A percentile compares a stretch with the other conserved stretches of the same genome.
These are phyloP conservation scores for Calocera cornea DNA, from an alignment of 768 basidiomycete species.

Conservation along the genomic window DNA sequence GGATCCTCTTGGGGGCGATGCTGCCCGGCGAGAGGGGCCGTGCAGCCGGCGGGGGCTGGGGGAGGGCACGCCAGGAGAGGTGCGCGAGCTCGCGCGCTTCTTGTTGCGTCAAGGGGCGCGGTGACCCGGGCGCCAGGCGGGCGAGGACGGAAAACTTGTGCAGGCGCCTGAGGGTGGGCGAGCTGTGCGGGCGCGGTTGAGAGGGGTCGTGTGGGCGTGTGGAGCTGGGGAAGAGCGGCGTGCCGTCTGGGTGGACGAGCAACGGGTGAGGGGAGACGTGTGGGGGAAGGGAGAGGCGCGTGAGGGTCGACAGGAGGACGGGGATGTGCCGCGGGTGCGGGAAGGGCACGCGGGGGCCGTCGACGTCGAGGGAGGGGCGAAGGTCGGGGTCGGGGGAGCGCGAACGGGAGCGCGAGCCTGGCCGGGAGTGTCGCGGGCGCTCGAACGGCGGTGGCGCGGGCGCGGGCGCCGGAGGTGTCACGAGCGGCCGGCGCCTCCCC, in stretches of 20 bases:
- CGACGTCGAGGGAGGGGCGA: background rate
- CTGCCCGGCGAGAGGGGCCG: background rate
- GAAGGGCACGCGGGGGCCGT: background rate
- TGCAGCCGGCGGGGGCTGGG: background rate
- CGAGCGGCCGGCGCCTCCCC: background rate
- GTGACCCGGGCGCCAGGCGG: background rate
- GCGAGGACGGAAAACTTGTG: background rate
- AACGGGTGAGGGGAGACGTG: constrained; percentile 8
- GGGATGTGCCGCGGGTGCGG: background rate
- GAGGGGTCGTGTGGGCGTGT: constrained; percentile 18
- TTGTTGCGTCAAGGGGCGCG: background rate
- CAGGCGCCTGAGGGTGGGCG: background rate
- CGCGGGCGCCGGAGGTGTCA: background rate
- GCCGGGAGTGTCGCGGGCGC: background rate
- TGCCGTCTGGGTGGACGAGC: constrained; percentile 10
- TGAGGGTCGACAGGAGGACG: background rate
- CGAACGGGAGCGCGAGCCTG: background rate
- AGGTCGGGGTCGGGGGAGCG: background rate
- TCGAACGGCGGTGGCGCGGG: background rate
- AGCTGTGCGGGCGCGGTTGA: constrained; percentile 15
- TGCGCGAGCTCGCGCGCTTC: background rate
- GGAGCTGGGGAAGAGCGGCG: constrained; percentile 11
- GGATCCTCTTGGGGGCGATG: background rate
- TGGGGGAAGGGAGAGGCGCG: background rate
- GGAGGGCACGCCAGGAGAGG: background rate